Conservation (phyloP, 192 early-diverging fungal species). For the Ambispora gerdemannii region DNA sequence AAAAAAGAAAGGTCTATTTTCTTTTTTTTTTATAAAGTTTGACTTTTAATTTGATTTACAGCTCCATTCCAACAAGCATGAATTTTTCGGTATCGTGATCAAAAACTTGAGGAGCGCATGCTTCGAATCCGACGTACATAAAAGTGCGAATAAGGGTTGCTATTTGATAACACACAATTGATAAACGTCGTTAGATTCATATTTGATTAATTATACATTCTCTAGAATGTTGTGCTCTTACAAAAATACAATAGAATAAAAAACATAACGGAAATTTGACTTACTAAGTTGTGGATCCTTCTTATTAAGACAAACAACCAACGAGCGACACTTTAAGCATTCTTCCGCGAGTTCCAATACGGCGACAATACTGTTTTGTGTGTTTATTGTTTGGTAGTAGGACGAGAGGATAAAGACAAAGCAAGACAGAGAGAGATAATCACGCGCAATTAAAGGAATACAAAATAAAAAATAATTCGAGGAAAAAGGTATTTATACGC, state of each 20-base stretch:
- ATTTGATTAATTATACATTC: neutral
- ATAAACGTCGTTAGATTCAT: too few relatives aligned
- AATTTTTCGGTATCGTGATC: neutral
- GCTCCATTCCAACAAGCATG: conserved; percentile 19
- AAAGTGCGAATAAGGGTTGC: neutral
- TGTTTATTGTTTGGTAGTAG: too few relatives aligned
- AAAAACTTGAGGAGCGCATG: neutral
- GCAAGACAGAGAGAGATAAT: conserved; percentile 4
- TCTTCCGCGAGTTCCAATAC: conserved; percentile 26
- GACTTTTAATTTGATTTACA: too few relatives aligned
- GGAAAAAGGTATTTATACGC: neutral
- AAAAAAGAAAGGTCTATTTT: too few relatives aligned
- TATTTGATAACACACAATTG: neutral
- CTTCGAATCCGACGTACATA: conserved; percentile 23
- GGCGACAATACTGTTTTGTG: conserved; percentile 13
- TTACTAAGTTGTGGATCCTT: neutral
- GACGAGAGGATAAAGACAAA: neutral
- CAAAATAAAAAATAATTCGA: neutral
- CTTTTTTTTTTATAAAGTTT: too few relatives aligned
- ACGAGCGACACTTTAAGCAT: conserved; percentile 4
- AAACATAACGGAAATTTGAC: neutral
- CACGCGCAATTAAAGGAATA: too few relatives aligned
- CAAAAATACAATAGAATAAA: neutral
- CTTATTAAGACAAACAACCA: conserved; percentile 25
- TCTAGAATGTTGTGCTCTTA: neutral